Base-by-base conservation (phyloP, 371 early-diverging fungal species). In the Neoconidiobolus thromboides region DNA sequence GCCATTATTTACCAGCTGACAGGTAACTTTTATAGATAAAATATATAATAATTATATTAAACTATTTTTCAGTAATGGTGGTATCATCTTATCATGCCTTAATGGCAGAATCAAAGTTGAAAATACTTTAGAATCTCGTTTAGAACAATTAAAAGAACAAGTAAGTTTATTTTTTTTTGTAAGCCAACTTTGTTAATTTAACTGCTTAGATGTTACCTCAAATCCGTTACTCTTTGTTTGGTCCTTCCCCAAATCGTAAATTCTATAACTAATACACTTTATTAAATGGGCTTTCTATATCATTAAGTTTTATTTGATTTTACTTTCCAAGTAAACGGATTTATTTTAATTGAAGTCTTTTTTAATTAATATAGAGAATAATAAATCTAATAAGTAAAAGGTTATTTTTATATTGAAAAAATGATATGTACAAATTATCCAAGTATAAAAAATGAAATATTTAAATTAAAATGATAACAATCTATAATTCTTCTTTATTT, bases 101-200 rank as follows among this genome's bases (percentile, higher is more conserved):
- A 74, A 81, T 51, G 93, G 89, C 55, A 78, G 85, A 46, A 91
- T 93, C 67, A 74, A 74, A 49, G 78, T 85, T 60, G 75, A 83
- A 68, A 96, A 96, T 72, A 93, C 96, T 42, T 76, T 93, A 49
- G 90, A 87, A 69, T 76, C 85, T 26, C 85, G 98, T 56, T 73
- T 97, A 63, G 85, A 85, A 3, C 76, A 86, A 63, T 74, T 79
- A 50, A 78, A 83, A 58, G 84, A 88, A 61, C 71, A 75, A 65
- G 82, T 81, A 37, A 7, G 7, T 38, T 37, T 14, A 3, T 3
- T 14, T 52, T 37, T 49, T 14, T 3, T 37, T 15, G 26, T 38
- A 3, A 4, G 3, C n/a, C 39, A 5, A 52, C n/a, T 37, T 15
- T 38, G 6, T 37, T 52, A 37, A 9, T 6, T 15, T 37, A 14